Percentiles rank a stretch among this genome's conserved stretches.
These are phyloP conservation scores for Rubroboletus pulcherrimus DNA, from an alignment of 768 basidiomycete genomes.

Conservation along the genomic window DNA sequence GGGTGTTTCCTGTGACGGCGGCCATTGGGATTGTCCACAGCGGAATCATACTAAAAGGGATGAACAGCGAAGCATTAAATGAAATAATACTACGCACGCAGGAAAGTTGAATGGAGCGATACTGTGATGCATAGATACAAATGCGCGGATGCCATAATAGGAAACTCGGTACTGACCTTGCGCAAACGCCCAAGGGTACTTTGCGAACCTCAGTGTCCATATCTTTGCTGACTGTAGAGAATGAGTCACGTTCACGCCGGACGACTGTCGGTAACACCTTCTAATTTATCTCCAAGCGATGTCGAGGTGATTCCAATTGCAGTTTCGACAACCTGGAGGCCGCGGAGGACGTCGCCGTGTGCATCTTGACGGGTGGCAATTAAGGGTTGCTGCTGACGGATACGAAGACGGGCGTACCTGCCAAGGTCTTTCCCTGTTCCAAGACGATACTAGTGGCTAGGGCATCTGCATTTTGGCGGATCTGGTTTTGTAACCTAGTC, in stretches of 20 bases:
- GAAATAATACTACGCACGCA: slow-evolving; percentile 48
- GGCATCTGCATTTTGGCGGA: slow-evolving; percentile 82
- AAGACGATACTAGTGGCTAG: slow-evolving; percentile 87
- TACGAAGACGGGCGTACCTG: slow-evolving; percentile 45
- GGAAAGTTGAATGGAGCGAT: slow-evolving; percentile 90
- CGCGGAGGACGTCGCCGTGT: slow-evolving; percentile 90
- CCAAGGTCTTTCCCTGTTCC: slow-evolving; percentile 93
- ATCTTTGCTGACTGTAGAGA: slow-evolving; percentile 72
- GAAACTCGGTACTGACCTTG: slow-evolving; percentile 37
- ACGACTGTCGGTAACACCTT: slow-evolving; percentile 50
- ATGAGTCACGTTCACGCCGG: slow-evolving; percentile 15
- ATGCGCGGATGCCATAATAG: background rate
- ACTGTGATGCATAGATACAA: slow-evolving; percentile 32
- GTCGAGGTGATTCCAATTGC: slow-evolving; percentile 79
- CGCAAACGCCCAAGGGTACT: slow-evolving; percentile 85
- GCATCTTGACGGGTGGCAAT: slow-evolving; percentile 56
- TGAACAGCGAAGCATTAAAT: background rate
- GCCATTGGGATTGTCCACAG: slow-evolving; percentile 95
- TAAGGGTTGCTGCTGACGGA: background rate
- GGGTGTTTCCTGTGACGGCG: slow-evolving; percentile 85
- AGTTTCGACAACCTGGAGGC: slow-evolving; percentile 83
- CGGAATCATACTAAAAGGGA: slow-evolving; percentile 76
- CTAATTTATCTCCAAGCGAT: slow-evolving; percentile 87
- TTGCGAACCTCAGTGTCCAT: slow-evolving; percentile 92
- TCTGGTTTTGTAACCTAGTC: slow-evolving; percentile 75